These are phyloP conservation scores for Trypanosoma lewisi DNA, from an alignment of 208 protist species.

Conservation along the genomic window DNA sequence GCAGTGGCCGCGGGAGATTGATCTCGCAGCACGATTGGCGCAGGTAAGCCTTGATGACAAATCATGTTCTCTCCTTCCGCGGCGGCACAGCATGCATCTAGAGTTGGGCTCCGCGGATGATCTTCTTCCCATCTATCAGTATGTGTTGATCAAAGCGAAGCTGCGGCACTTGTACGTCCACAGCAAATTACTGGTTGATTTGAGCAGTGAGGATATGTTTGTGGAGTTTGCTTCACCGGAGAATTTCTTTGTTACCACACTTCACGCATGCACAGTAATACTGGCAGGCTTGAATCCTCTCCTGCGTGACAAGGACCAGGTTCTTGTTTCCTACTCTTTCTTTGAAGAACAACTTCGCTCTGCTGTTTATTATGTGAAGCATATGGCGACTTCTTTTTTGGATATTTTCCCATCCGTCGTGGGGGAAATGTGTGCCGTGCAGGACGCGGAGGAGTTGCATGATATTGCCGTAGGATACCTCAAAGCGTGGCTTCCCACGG, in stretches of 20 bases:
- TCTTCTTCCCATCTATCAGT: slow-evolving; percentile 86
- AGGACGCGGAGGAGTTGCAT: slow-evolving; percentile 6
- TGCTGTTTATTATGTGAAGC: neutral
- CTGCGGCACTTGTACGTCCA: slow-evolving; percentile 54
- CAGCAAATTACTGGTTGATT: slow-evolving; percentile 66
- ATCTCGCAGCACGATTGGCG: slow-evolving; percentile 63
- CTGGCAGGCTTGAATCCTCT: slow-evolving; percentile 55
- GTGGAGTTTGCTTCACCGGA: slow-evolving; percentile 78
- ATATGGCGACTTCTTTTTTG: slow-evolving; percentile 7
- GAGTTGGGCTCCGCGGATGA: slow-evolving; percentile 73
- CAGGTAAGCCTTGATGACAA: slow-evolving; percentile 40
- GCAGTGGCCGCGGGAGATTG: slow-evolving; percentile 81
- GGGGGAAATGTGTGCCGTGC: neutral
- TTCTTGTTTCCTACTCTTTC: slow-evolving; percentile 49
- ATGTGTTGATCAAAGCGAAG: slow-evolving; percentile 65
- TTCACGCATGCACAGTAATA: slow-evolving; percentile 70
- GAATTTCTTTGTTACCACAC: slow-evolving; percentile 74
- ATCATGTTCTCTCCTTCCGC: slow-evolving; percentile 2
- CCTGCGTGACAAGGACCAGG: slow-evolving; percentile 41
- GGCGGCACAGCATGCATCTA: neutral
- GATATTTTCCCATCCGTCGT: slow-evolving; percentile 14
- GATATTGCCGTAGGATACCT: slow-evolving; percentile 26
- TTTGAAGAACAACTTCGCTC: slow-evolving; percentile 29
- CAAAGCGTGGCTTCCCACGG: slow-evolving; percentile 31
- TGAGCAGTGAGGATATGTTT: slow-evolving; percentile 53